A percentile compares a stretch with the other conserved stretches of the same genome.
Evolutionary conservation across 2,329 filamentous ascomycete genomes (phyloP).

Genomic region (Aureobasidium sp.): DNA sequence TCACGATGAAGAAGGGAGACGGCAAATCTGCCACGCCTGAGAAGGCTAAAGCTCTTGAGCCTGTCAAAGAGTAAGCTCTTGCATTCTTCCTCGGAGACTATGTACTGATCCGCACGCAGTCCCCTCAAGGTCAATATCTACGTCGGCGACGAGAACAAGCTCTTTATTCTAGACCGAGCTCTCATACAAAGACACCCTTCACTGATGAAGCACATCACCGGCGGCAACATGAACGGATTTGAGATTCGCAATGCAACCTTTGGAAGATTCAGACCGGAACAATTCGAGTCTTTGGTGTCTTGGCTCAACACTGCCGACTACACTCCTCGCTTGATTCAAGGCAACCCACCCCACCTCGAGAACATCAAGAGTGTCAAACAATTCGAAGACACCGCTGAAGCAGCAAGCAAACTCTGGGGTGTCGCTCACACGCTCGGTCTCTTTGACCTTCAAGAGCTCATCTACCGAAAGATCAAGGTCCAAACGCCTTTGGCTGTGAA

Average conservation of each 20-base stretch:
- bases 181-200: not conserved
- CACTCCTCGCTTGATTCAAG: not conserved
- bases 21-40: not conserved
- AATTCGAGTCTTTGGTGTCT: not conserved
- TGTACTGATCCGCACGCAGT: not conserved
- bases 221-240: not conserved
- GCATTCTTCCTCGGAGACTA: not conserved
- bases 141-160: not conserved
- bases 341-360: not conserved
- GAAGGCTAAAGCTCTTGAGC: not conserved
- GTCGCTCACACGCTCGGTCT: not conserved
- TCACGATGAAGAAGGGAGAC: not conserved
- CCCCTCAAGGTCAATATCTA: constrained; percentile 9
- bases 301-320: constrained; percentile 7
- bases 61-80: not conserved
- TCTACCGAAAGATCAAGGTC: constrained; percentile 8
- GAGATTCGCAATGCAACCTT: not conserved
- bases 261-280: not conserved
- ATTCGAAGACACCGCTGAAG: not conserved
- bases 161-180: not conserved
- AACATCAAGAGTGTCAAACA: not conserved
- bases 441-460: not conserved
- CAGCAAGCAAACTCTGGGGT: not conserved
- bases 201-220: not conserved
- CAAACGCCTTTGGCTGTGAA: not conserved